Conservation (phyloP, 768 basidiomycete genomes). For the Russula sp. region DNA sequence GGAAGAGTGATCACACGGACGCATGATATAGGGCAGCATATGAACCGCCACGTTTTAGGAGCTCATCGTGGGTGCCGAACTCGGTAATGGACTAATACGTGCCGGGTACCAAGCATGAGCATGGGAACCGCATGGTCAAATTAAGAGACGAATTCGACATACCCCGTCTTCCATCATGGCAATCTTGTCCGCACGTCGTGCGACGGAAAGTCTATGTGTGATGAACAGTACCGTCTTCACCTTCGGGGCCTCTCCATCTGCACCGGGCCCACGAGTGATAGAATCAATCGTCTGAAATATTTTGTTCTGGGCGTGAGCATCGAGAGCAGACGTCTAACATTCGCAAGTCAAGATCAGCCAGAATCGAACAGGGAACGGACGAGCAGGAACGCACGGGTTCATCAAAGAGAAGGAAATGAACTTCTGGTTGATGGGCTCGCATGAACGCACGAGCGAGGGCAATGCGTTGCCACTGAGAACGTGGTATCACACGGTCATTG, state of each 20-base stretch:
- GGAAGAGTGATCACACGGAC: conserved; percentile 15
- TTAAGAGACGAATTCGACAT: conserved; percentile 24
- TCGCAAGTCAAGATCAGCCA: neutral
- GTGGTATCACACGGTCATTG: conserved; percentile 11
- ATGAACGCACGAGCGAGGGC: conserved; percentile 85
- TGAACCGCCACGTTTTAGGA: conserved; percentile 23
- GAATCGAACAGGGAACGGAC: neutral
- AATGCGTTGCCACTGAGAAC: conserved; percentile 72
- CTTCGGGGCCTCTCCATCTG: conserved; percentile 31
- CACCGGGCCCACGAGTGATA: conserved; percentile 50
- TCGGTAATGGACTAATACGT: conserved; percentile 24
- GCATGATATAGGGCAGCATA: conserved; percentile 24
- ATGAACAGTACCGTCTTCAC: conserved; percentile 75
- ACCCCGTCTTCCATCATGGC: conserved; percentile 79
- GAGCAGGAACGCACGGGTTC: conserved; percentile 53
- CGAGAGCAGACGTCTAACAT: conserved; percentile 66
- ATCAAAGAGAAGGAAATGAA: conserved; percentile 78
- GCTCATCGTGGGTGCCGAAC: conserved; percentile 27
- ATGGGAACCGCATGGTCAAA: conserved; percentile 1
- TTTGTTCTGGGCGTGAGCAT: conserved; percentile 71
- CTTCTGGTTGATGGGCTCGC: conserved; percentile 65
- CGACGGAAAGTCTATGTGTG: conserved; percentile 75
- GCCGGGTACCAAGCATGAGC: neutral
- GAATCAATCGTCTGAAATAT: conserved; percentile 70
- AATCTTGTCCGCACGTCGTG: conserved; percentile 77